phyloP scores from a whole-genome alignment of 345 rosid species.

The Corymbia maculata region DNA sequence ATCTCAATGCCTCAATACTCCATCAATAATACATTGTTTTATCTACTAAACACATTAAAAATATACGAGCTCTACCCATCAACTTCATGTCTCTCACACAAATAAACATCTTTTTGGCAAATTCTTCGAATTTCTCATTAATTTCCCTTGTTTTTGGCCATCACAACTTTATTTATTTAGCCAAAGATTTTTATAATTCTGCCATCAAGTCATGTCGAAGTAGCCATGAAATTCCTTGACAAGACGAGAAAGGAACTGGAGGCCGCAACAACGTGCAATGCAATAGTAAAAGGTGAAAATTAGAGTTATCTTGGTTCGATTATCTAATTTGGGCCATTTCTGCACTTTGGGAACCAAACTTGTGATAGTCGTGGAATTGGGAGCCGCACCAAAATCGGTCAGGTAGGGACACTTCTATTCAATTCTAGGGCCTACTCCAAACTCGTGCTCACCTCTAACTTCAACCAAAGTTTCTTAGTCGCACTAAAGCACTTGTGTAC shows the following conservation, averaged over 20 bases:
- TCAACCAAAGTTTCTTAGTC: background rate
- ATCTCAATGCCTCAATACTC: background rate
- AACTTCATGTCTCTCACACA: background rate
- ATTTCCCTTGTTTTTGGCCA: background rate
- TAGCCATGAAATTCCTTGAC: background rate
- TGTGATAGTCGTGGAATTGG: accelerated
- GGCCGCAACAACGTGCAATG: background rate
- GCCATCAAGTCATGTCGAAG: background rate
- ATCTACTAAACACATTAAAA: background rate
- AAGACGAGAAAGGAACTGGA: background rate
- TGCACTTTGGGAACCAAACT: accelerated
- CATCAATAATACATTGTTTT: background rate
- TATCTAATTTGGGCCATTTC: accelerated
- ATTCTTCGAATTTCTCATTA: background rate
- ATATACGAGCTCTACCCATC: accelerated
- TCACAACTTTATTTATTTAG: background rate
- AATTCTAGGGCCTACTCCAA: accelerated
- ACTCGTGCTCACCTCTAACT: background rate
- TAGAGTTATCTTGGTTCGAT: background rate
- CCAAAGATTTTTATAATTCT: background rate
- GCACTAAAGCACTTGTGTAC: background rate
- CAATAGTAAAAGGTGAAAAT: background rate
- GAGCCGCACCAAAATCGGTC: background rate
- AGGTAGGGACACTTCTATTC: accelerated
- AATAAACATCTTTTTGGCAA: background rate